These are phyloP conservation scores for Monosporascus sp. DNA, from an alignment of 2,329 filamentous ascomycete genomes.

Conservation along the genomic window DNA sequence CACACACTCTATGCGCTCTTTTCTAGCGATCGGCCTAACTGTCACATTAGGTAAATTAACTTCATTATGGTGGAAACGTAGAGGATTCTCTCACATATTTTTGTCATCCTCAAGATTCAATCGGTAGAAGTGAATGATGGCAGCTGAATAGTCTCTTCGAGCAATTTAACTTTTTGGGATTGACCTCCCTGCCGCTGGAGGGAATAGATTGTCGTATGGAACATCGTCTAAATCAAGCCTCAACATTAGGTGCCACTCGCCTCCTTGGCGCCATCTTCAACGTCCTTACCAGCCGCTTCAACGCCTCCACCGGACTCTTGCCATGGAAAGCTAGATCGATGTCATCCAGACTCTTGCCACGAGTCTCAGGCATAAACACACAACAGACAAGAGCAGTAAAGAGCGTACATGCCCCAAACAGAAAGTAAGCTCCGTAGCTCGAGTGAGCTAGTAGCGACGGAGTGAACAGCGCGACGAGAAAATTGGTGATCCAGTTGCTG, in stretches of 20 bases:
- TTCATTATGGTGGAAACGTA: too few species aligned
- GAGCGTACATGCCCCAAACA: slow-evolving; percentile 37
- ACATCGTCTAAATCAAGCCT: slow-evolving; percentile 30
- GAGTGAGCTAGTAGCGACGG: slow-evolving; percentile 35
- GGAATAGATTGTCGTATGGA: too few species aligned
- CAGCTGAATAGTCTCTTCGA: too few species aligned
- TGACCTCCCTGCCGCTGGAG: too few species aligned
- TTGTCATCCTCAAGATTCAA: too few species aligned
- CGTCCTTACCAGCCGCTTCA: slow-evolving; percentile 28
- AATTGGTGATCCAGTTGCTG: slow-evolving; percentile 46
- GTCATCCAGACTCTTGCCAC: slow-evolving; percentile 35
- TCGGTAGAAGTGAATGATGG: too few species aligned
- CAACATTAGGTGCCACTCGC: slow-evolving; percentile 2
- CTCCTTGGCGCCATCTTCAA: not conserved
- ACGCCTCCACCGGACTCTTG: slow-evolving; percentile 28
- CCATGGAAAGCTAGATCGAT: slow-evolving; percentile 27
- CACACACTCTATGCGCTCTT: too few species aligned
- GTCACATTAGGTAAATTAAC: too few species aligned
- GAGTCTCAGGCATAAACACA: slow-evolving; percentile 39
- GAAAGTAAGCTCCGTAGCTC: slow-evolving; percentile 39
- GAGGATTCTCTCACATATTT: too few species aligned
- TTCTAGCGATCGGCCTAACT: too few species aligned
- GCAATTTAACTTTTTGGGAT: too few species aligned
- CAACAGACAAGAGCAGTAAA: slow-evolving; percentile 31
- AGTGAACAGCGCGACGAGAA: slow-evolving; percentile 40